These are phyloP conservation scores for Cercospora sp. DNA, from an alignment of 2,329 filamentous ascomycete genomes.

Conservation along the genomic window DNA sequence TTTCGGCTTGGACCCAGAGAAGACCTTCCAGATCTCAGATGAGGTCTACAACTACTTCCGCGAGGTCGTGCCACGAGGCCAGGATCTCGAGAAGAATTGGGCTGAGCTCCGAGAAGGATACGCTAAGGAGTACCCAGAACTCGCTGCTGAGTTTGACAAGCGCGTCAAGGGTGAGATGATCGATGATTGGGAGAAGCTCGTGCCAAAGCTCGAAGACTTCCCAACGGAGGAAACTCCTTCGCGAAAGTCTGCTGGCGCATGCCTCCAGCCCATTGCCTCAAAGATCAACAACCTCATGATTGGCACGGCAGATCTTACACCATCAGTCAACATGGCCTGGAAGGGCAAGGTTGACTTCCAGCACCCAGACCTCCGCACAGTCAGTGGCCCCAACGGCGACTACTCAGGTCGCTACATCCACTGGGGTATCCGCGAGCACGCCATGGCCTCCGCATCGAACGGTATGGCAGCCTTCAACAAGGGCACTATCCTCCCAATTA, in stretches of 20 bases:
- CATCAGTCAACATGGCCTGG: conserved; percentile 42
- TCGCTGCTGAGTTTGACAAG: conserved; percentile 51
- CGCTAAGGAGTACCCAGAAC: conserved; percentile 49
- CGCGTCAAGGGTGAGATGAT: conserved; percentile 52
- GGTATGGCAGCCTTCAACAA: conserved; percentile 42
- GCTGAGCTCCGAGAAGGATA: conserved; percentile 48
- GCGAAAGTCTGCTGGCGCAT: conserved; percentile 51
- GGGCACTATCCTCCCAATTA: conserved; percentile 42
- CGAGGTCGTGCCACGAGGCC: conserved; percentile 49
- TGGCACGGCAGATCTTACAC: conserved; percentile 42
- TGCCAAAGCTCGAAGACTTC: conserved; percentile 50
- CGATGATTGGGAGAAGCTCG: conserved; percentile 51
- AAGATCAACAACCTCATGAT: conserved; percentile 40
- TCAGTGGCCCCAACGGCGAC: conserved; percentile 55
- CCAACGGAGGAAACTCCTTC: conserved; percentile 52
- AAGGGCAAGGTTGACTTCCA: conserved; percentile 55
- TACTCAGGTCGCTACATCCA: conserved; percentile 55
- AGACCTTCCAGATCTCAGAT: conserved; percentile 43
- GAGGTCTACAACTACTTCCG: conserved; percentile 55
- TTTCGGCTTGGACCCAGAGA: conserved; percentile 51
- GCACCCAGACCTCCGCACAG: conserved; percentile 37
- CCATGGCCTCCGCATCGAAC: conserved; percentile 57
- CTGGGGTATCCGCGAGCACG: conserved; percentile 62
- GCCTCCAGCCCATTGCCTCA: conserved; percentile 42
- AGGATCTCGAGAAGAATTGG: conserved; percentile 53